phyloP scores from a whole-genome alignment of 2,329 filamentous ascomycete species.

The Sporothrix variecibatus region DNA sequence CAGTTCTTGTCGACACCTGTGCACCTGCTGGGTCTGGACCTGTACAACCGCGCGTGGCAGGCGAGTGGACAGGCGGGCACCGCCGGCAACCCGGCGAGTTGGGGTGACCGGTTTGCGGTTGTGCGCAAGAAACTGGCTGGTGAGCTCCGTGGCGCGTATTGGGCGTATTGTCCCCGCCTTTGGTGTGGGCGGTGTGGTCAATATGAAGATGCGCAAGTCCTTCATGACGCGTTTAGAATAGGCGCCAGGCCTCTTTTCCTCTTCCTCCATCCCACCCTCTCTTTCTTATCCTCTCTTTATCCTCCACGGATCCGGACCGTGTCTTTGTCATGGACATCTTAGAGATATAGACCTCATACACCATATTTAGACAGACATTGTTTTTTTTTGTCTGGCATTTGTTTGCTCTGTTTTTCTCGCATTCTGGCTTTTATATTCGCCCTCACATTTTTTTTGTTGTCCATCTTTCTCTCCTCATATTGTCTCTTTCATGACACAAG shows the following conservation, averaged over 20 bases:
- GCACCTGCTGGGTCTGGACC: slow-evolving; percentile 80
- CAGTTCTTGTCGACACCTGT: slow-evolving; percentile 81
- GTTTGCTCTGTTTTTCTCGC: not conserved
- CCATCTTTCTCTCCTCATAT: not conserved
- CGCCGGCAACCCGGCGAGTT: slow-evolving; percentile 41
- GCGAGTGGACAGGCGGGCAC: slow-evolving; percentile 33
- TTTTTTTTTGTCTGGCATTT: not conserved
- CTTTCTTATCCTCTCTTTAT: not conserved
- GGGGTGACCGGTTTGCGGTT: slow-evolving; percentile 63
- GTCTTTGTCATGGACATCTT: not conserved
- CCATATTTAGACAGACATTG: not conserved
- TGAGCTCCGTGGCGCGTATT: slow-evolving; percentile 74
- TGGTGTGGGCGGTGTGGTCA: slow-evolving; percentile 84
- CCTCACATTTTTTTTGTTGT: not conserved
- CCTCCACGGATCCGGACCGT: not conserved
- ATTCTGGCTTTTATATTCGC: not conserved
- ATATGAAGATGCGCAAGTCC: slow-evolving; percentile 66
- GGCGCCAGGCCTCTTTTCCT: not conserved
- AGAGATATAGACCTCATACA: slow-evolving; percentile 4
- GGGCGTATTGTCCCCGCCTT: slow-evolving; percentile 86
- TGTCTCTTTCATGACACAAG: not conserved
- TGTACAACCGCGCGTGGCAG: slow-evolving; percentile 72
- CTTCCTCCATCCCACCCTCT: not conserved
- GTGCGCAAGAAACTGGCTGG: slow-evolving; percentile 75
- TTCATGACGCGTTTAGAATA: slow-evolving; percentile 64